Evolutionary conservation across 208 protist genomes (phyloP), one percentile per base, ranked within the genome.

Genomic region (Herpetomonas samuelpessoai): DNA sequence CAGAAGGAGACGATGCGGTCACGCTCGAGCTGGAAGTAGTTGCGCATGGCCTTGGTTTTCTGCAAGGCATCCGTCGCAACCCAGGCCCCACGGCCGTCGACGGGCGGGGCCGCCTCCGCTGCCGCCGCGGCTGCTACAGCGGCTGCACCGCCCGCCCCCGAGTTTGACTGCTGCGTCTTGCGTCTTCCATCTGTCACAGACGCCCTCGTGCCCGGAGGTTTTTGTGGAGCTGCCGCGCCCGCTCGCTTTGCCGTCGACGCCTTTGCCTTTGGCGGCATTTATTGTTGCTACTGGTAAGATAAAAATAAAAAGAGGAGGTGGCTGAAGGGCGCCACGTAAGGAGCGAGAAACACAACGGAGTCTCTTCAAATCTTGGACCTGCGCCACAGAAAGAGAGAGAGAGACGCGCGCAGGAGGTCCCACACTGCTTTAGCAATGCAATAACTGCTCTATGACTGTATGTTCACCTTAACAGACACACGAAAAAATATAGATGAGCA

Each of bases 21-120:
- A 2, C 96, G 84, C 66, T 98, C 97, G 9, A 98, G 73, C 80
- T 99, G 97, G 72, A 97, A 98, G 73, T 97, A 98, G 79, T 99
- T 98, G 49, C 97, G 91, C 85, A 97, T 91, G 47, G 93, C 86
- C 51, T 96, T 88, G 21, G 96, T 90, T 69, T 97, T 93, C 57
- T 97, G 80, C 25, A 99, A 71, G 4, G 92, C 86, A 58, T 96
- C 90, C 1, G 88, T 96, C 19, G 92, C 92, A 45, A 95, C 68
- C 87, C 92, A 94, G 28, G 92, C 61, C 14, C 93, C 79, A 6
- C 76, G 78, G 21, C 78, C 87, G 46, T 96, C 83, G 2, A 82
- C 62, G 4, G 56, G 41, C n/a, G 57, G 60, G 60, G 54, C 59
- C 21, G 59, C 52, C 30, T 66, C 56, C 3, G 66, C 38, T 18